Conservation (phyloP, 148 eudicot genomes). For the Vaccinium macrocarpon region DNA sequence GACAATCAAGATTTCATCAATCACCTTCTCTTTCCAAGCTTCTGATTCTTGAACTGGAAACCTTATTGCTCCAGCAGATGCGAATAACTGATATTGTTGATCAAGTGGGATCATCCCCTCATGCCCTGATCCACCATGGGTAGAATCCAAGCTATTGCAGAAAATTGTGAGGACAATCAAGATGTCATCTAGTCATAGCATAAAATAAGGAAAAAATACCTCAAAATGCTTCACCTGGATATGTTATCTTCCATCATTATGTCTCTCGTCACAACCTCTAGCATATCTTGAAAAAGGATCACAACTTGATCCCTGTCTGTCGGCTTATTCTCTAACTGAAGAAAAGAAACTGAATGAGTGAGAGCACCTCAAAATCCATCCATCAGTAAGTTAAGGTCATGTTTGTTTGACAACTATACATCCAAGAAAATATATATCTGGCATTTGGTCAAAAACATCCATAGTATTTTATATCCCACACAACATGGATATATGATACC, state of each 20-base stretch:
- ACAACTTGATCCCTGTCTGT: slow-evolving; percentile 88
- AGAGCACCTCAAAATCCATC: neutral
- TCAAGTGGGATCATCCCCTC: slow-evolving; percentile 68
- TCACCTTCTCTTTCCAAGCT: slow-evolving; percentile 98
- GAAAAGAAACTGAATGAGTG: slow-evolving; percentile 4
- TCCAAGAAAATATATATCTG: neutral
- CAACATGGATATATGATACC: neutral
- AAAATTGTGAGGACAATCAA: neutral
- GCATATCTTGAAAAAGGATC: slow-evolving; percentile 90
- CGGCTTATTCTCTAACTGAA: slow-evolving; percentile 70
- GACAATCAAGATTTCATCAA: slow-evolving; percentile 12
- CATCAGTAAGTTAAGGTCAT: neutral
- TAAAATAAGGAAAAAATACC: neutral
- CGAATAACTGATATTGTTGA: slow-evolving; percentile 81
- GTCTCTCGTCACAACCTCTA: slow-evolving; percentile 92
- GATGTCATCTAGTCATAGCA: slow-evolving; percentile 7
- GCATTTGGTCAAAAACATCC: neutral
- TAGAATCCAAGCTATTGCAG: slow-evolving; percentile 56
- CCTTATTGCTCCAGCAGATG: slow-evolving; percentile 77
- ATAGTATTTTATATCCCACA: neutral
- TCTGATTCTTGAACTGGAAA: slow-evolving; percentile 84
- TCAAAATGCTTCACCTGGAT: slow-evolving; percentile 38
- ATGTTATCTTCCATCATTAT: slow-evolving; percentile 78
- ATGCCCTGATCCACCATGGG: slow-evolving; percentile 55
- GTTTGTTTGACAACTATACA: neutral